These are phyloP conservation scores for Citrus sinensis DNA, from an alignment of 345 rosid species.

Conservation along the genomic window DVS_A1.0 CM039165.1:36446001-36446500, in stretches of 20 bases:
- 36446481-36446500: no score
- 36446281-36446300: neutral
- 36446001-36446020: neutral
- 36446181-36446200: slow-evolving; percentile 17
- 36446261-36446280: neutral
- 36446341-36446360: neutral
- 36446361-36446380: neutral
- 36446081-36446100: slow-evolving; percentile 28
- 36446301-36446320: neutral
- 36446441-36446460: no score
- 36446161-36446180: neutral
- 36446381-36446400: neutral
- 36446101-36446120: slow-evolving; percentile 10
- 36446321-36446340: neutral
- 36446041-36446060: slow-evolving; percentile 6
- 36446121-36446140: neutral
- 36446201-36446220: slow-evolving; percentile 5
- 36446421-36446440: no score
- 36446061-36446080: slow-evolving; percentile 25
- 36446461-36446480: no score
- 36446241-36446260: neutral
- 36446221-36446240: neutral
- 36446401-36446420: neutral
- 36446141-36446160: neutral
- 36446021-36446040: slow-evolving; percentile 15